Evolutionary conservation across 73 alveolate species (phyloP).

Genomic region (Symbiodinium pilosum): DNA sequence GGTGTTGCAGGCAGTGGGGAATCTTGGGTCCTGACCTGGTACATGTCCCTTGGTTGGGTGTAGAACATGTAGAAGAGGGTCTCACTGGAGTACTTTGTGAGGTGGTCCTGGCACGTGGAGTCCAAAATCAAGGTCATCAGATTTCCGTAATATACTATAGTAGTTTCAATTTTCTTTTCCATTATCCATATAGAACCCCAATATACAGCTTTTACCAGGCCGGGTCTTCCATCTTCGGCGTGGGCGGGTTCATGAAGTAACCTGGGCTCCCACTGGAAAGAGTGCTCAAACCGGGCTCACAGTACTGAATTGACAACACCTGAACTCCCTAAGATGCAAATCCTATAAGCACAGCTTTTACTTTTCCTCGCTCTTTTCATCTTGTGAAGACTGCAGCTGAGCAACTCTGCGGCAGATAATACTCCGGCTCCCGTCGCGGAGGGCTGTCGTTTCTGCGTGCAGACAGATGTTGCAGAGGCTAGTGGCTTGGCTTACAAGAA

Average conservation of each 20-base stretch:
- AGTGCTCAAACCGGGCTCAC: too few species aligned
- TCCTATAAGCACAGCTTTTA: not conserved
- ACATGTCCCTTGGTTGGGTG: conserved; percentile 54
- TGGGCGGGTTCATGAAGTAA: conserved; percentile 40
- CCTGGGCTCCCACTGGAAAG: not conserved
- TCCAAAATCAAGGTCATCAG: too few species aligned
- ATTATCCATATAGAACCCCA: too few species aligned
- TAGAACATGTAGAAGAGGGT: conserved; percentile 80
- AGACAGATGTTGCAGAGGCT: not conserved
- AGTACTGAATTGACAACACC: too few species aligned
- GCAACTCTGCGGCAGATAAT: conserved; percentile 24
- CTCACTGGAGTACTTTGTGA: conserved; percentile 26
- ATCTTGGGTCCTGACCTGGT: conserved; percentile 1
- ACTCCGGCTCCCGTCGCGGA: conserved; percentile 70
- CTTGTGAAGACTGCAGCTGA: not conserved
- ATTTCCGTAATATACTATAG: too few species aligned
- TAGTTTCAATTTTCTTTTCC: too few species aligned
- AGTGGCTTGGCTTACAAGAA: not conserved
- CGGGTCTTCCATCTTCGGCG: not conserved
- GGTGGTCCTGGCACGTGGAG: conserved; percentile 32
- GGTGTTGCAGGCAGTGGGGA: too few species aligned
- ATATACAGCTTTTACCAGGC: too few species aligned
- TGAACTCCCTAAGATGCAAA: not conserved
- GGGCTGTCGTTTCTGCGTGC: not conserved
- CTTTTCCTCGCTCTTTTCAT: too few species aligned